Base-by-base conservation (phyloP, 805 yeast genomes). In the Metschnikowia colocasiae region DNA sequence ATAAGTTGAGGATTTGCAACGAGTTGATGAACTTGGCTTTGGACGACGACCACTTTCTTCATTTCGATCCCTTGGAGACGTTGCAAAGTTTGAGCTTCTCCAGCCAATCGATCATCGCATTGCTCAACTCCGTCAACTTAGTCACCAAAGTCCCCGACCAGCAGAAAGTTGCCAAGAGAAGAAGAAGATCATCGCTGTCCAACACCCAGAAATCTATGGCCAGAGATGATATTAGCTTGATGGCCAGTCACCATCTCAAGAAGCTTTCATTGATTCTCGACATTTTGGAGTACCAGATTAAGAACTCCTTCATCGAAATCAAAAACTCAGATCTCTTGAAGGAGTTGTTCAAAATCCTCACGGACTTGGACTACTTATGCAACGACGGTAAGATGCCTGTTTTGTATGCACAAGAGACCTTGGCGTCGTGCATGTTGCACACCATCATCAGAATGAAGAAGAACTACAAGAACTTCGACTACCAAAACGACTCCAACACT, bases 361-460 rank as follows among this genome's bases (percentile, higher is more conserved):
- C 87, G 44, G 94, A 87, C 62, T 70, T 86, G 54, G 94, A 87
- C 62, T 82, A 95, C 25, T 74, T 94, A 40, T 96, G 95, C 37
- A 82, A 81, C 53, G 98, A 91, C 62, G 96, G 96, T 34, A 88
- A 89, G 48, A 71, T 94, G 52, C 96, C 99, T 3, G 92, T 92
- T 4, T 73, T 87, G 38, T 92, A 91, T 57, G 85, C 95, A 1
- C 96, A 94, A 68, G 97, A 94, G 63, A 81, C 92, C 0, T 71
- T 94, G 50, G 94, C 97, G 2, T 80, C 87, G 37, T 87, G 96
- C 63, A 84, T 94, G 87, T 75, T 83, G 41, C 78, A 81, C 53
- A 75, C 85, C 19, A 82, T 91, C 23, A 73, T 77, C 38, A 68
- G 74, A 6, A 68, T 87, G 69, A 79, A 80, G 52, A 48, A 56